phyloP scores from a whole-genome alignment of 2,329 filamentous ascomycete genomes.

The Hortaea werneckii region DNA sequence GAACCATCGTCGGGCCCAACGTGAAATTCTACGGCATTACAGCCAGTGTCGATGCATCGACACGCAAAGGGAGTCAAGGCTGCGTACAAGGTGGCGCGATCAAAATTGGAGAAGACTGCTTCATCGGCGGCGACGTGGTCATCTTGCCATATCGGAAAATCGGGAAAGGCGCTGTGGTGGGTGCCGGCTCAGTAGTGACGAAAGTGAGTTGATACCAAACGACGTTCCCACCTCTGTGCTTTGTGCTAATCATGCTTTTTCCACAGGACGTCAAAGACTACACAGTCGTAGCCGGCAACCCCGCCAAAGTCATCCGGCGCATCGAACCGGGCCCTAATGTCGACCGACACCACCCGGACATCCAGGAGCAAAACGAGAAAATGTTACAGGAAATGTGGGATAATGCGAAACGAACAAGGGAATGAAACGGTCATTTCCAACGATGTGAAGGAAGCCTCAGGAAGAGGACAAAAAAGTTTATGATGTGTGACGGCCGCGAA shows the following conservation, averaged over 20 bases:
- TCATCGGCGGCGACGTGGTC: slow-evolving; percentile 52
- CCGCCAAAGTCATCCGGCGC: slow-evolving; percentile 22
- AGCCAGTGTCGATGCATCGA: slow-evolving; percentile 61
- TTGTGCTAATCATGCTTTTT: slow-evolving; percentile 1
- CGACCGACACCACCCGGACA: slow-evolving; percentile 15
- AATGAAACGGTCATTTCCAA: too few relatives aligned
- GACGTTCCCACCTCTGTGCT: neutral
- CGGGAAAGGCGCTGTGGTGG: slow-evolving; percentile 43
- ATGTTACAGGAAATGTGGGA: slow-evolving; percentile 7
- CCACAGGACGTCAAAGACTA: slow-evolving; percentile 37
- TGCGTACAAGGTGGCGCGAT: slow-evolving; percentile 61
- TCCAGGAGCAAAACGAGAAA: slow-evolving; percentile 17
- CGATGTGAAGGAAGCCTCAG: too few relatives aligned
- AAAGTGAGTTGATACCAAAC: slow-evolving; percentile 33
- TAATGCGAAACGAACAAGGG: neutral
- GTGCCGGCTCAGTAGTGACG: slow-evolving; percentile 46
- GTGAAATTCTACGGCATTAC: slow-evolving; percentile 77
- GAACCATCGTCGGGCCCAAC: slow-evolving; percentile 61
- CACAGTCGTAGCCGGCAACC: slow-evolving; percentile 39
- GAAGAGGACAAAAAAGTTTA: too few relatives aligned
- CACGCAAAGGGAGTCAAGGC: slow-evolving; percentile 63
- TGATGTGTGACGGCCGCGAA: too few relatives aligned
- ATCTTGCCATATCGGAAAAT: slow-evolving; percentile 49
- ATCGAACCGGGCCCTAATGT: slow-evolving; percentile 16
- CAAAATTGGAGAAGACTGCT: slow-evolving; percentile 63